Conservation (phyloP, 768 basidiomycete genomes). For the Butyriboletus loyo region DNA sequence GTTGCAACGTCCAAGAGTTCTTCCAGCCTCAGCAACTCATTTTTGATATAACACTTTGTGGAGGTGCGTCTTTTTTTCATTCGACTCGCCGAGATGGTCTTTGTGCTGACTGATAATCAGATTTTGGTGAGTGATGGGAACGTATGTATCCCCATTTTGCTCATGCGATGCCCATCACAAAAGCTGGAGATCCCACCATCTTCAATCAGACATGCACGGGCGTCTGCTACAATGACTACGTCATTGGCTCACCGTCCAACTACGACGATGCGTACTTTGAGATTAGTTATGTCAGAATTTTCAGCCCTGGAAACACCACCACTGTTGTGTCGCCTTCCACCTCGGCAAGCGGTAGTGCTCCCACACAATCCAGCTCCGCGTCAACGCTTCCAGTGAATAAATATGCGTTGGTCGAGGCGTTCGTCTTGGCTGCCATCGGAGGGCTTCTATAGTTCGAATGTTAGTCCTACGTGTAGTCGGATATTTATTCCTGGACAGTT, state of each 20-base stretch:
- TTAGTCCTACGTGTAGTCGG: background rate
- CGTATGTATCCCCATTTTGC: slow-evolving; percentile 5
- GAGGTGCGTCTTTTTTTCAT: slow-evolving; percentile 38
- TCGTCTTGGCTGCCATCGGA: slow-evolving; percentile 9
- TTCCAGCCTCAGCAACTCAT: slow-evolving; percentile 66
- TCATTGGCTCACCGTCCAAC: slow-evolving; percentile 56
- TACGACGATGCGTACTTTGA: slow-evolving; percentile 74
- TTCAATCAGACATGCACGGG: slow-evolving; percentile 63
- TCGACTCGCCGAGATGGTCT: slow-evolving; percentile 11
- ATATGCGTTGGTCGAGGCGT: slow-evolving; percentile 5
- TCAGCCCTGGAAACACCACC: slow-evolving; percentile 33
- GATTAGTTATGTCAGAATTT: slow-evolving; percentile 57
- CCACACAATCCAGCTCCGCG: slow-evolving; percentile 12
- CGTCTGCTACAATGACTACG: slow-evolving; percentile 68
- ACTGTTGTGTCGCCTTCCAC: slow-evolving; percentile 23
- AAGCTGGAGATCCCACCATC: slow-evolving; percentile 48
- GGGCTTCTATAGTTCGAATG: slow-evolving; percentile 11
- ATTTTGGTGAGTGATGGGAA: slow-evolving; percentile 27
- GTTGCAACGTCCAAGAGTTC: slow-evolving; percentile 51
- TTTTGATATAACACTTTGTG: slow-evolving; percentile 73
- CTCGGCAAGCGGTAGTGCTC: slow-evolving; percentile 14
- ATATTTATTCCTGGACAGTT: background rate
- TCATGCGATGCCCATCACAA: slow-evolving; percentile 24
- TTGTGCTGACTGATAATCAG: slow-evolving; percentile 23
- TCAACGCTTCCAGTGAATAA: background rate